phyloP scores from a whole-genome alignment of 805 yeast species.

The Kodamaea leandrae region DNA sequence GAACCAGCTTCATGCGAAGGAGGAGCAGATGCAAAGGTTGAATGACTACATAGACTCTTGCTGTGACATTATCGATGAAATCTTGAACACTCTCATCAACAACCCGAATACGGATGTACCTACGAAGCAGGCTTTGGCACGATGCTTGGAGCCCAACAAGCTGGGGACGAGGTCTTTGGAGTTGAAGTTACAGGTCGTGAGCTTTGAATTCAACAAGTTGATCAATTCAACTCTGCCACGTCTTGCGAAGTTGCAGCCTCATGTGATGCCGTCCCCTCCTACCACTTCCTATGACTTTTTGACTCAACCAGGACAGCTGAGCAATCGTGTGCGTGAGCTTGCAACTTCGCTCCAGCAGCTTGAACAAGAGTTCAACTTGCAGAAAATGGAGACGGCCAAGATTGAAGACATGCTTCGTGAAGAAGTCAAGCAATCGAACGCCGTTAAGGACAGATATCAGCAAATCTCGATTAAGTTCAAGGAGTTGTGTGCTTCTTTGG shows the following conservation, averaged over 20 bases:
- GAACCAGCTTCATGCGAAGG: slow-evolving; percentile 29
- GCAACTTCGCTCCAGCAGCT: slow-evolving; percentile 19
- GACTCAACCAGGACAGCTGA: not conserved
- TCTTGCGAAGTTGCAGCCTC: not conserved
- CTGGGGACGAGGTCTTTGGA: slow-evolving; percentile 19
- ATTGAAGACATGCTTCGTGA: slow-evolving; percentile 21
- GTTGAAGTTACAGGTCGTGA: slow-evolving; percentile 22
- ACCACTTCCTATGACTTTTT: slow-evolving; percentile 6
- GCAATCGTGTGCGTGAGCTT: not conserved
- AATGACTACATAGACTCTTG: slow-evolving; percentile 15
- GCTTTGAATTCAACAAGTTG: slow-evolving; percentile 18
- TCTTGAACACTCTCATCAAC: slow-evolving; percentile 19
- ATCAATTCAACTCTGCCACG: slow-evolving; percentile 6
- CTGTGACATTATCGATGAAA: slow-evolving; percentile 18
- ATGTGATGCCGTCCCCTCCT: slow-evolving; percentile 15
- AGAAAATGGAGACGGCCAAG: slow-evolving; percentile 19
- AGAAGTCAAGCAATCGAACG: slow-evolving; percentile 24
- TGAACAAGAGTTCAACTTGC: slow-evolving; percentile 19
- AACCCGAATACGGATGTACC: slow-evolving; percentile 17
- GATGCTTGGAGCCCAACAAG: slow-evolving; percentile 16
- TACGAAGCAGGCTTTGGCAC: slow-evolving; percentile 17
- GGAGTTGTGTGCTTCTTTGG: slow-evolving; percentile 9
- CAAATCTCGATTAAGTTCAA: slow-evolving; percentile 20
- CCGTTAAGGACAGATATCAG: slow-evolving; percentile 20
- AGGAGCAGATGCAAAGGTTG: slow-evolving; percentile 17